These are phyloP conservation scores for Trichomonascaceae sp. DNA, from an alignment of 1,139 yeast species.

Conservation along the genomic window DNA sequence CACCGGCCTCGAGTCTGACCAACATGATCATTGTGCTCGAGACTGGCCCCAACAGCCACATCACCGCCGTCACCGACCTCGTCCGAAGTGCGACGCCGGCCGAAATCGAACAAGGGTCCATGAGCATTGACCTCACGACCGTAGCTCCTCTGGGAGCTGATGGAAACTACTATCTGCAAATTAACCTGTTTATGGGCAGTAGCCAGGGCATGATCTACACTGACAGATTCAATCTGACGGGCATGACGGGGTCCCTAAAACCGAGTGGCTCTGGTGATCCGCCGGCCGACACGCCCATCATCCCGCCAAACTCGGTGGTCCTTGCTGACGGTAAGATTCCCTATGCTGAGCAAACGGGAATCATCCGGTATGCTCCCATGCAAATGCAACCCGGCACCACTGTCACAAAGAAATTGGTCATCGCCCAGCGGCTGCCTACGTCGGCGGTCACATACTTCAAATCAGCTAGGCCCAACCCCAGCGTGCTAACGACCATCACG, in stretches of 20 bases:
- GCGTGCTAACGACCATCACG: conserved; percentile 41
- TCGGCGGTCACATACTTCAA: conserved; percentile 51
- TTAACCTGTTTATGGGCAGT: conserved; percentile 33
- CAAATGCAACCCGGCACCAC: conserved; percentile 68
- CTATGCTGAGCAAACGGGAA: conserved; percentile 66
- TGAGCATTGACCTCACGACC: too few relatives aligned
- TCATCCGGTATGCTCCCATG: conserved; percentile 76
- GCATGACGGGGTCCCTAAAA: conserved; percentile 49
- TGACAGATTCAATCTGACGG: conserved; percentile 47
- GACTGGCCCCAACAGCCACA: too few relatives aligned
- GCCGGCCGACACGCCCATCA: conserved; percentile 28
- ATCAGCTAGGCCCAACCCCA: conserved; percentile 26
- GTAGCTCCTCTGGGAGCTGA: conserved; percentile 37
- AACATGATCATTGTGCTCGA: too few relatives aligned
- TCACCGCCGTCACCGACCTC: too few relatives aligned
- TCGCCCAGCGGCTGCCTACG: conserved; percentile 31
- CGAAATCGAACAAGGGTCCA: too few relatives aligned
- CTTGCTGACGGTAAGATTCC: conserved; percentile 27
- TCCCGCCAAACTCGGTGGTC: background rate
- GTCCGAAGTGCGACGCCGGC: too few relatives aligned
- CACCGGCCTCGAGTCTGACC: too few relatives aligned
- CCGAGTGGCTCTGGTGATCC: conserved; percentile 32
- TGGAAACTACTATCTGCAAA: conserved; percentile 63
- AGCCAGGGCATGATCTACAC: conserved; percentile 54
- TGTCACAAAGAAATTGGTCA: conserved; percentile 33